These are phyloP conservation scores for Paraglomus brasilianum DNA, from an alignment of 192 early-diverging fungal genomes.

Conservation along the genomic window DNA sequence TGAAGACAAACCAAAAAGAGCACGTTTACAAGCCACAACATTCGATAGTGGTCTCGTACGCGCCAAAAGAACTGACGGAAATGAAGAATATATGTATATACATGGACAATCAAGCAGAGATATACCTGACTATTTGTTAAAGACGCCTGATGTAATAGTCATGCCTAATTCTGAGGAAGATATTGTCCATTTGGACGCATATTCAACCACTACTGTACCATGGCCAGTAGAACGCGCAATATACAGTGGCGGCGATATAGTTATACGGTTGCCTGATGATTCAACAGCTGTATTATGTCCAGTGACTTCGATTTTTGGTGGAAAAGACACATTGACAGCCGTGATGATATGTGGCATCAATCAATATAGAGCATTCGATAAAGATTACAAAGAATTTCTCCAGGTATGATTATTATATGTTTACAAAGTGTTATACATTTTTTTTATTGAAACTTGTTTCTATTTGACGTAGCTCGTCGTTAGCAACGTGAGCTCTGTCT, in stretches of 20 bases:
- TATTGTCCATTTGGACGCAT: not conserved
- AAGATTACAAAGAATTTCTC: constrained; percentile 33
- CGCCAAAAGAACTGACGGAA: not conserved
- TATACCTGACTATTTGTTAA: constrained; percentile 13
- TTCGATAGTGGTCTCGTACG: constrained; percentile 19
- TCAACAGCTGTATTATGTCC: constrained; percentile 11
- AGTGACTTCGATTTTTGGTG: not conserved
- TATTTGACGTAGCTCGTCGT: constrained; percentile 35
- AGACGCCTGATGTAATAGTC: not conserved
- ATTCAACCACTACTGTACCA: not conserved
- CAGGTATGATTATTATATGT: constrained; percentile 7
- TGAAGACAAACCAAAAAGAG: not conserved
- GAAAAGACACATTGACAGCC: not conserved
- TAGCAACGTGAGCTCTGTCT: constrained; percentile 32
- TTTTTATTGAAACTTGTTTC: no score
- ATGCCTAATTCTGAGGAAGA: not conserved
- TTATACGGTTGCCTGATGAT: constrained; percentile 7
- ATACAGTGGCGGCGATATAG: not conserved
- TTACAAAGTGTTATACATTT: no score
- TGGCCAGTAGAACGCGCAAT: constrained; percentile 1
- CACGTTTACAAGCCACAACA: constrained; percentile 11
- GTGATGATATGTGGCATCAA: constrained; percentile 26
- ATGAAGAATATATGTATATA: constrained; percentile 5
- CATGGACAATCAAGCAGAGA: constrained; percentile 11
- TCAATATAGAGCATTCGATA: not conserved